Evolutionary conservation across 2,329 filamentous ascomycete species (phyloP).

Genomic region (Phyllosticta citriasiana): DNA sequence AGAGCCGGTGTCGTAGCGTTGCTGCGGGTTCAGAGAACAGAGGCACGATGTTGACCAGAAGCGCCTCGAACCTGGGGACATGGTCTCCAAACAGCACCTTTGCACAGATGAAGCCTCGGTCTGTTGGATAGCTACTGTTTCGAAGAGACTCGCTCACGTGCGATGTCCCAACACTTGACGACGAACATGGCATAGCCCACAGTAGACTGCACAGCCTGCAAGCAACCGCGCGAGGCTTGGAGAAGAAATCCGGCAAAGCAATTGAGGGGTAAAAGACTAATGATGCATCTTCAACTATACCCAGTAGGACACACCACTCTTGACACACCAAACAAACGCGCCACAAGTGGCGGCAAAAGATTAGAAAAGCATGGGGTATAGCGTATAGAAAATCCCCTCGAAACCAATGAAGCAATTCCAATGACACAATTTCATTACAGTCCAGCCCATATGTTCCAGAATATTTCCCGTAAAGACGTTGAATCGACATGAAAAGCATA

Average conservation of each 20-base stretch:
- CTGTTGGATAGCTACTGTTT: neutral
- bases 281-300: neutral
- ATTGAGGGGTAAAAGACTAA: neutral
- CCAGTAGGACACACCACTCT: neutral
- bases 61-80: neutral
- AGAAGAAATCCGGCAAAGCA: neutral
- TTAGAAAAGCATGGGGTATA: neutral
- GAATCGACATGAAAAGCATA: slow-evolving; percentile 29
- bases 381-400: neutral
- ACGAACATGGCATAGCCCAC: neutral
- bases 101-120: neutral
- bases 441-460: neutral
- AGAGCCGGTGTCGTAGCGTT: neutral
- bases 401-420: neutral
- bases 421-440: neutral
- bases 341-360: neutral
- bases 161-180: neutral
- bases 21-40: neutral
- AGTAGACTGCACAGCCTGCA: neutral
- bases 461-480: slow-evolving; percentile 22
- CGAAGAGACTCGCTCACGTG: neutral
- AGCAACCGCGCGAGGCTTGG: neutral
- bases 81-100: neutral
- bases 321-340: neutral
- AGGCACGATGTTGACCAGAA: neutral